Evolutionary conservation across 345 rosid genomes (phyloP), one percentile per base, ranked within the genome.

Genomic region (Corchorus capsularis): DNA sequence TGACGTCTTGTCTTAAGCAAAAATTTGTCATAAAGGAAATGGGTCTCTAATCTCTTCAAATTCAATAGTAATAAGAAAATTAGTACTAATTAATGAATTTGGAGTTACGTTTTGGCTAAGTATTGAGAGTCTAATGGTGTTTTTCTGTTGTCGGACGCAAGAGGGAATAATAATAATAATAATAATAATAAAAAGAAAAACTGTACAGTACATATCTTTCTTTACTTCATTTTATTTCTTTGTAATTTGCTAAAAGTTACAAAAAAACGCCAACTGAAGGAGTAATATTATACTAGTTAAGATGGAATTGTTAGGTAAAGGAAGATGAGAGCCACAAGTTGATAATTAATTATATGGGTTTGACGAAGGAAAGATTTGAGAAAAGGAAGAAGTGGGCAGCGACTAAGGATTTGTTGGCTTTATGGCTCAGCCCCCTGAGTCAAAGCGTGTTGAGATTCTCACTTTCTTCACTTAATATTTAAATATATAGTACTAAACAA

Each of bases 221-320:
- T 65, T 41, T 39, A 2, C 2, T 15, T 1, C 1, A 6, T 10
- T 66, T n/a, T 61, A n/a, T 61, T 61, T 32, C 12, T 32, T 32
- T 13, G 39, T 4, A 32, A 22, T 55, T 61, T 61, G 64, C 41
- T 10, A 27, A 59, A 57, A 22, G 6, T n/a, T n/a, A 57, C 10
- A 27, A 22, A 10, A 10, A 6, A 9, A 6, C 15, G 55, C 55
- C 3, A 50, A 10, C 6, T 50, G 27, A 27, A 27, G 27, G 27
- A 27, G 27, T 27, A 27, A 27, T 27, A 27, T 27, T 27, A 27
- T 27, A 27, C 27, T 27, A 27, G 27, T 27, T 27, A 27, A 14
- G 4, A 27, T 4, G 4, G 27, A 19, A 7, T 69, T 32, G 80
- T 68, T 80, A 72, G 80, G 82, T 83, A 57, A 68, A 56, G 64